Evolutionary conservation across 2,329 filamentous ascomycete genomes (phyloP).

Genomic region (Epichloe festucae): DNA sequence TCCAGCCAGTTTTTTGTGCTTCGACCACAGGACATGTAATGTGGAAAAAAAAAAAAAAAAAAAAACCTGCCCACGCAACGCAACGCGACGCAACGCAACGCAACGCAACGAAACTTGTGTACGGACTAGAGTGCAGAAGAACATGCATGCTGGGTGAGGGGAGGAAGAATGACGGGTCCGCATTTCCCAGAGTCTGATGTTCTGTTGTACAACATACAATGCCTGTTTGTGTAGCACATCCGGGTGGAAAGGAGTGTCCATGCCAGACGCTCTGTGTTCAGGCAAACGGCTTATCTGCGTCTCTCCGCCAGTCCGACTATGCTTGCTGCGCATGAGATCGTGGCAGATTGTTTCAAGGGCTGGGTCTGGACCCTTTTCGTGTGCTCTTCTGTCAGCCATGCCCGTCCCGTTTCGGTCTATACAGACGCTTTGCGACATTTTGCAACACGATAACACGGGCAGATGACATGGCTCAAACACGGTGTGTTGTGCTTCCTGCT

Average conservation of each 20-base stretch:
- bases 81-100: too few relatives aligned
- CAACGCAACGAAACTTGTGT: too few relatives aligned
- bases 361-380: neutral
- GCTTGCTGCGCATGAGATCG: neutral
- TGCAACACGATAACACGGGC: neutral
- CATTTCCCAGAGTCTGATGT: too few relatives aligned
- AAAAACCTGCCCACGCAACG: too few relatives aligned
- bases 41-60: too few relatives aligned
- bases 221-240: neutral
- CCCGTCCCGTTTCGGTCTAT: neutral
- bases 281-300: neutral
- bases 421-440: neutral
- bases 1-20: too few relatives aligned
- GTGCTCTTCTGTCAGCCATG: neutral
- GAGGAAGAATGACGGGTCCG: too few relatives aligned
- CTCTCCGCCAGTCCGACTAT: neutral
- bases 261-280: neutral
- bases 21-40: too few relatives aligned
- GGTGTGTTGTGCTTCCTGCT: neutral
- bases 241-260: neutral
- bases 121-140: too few relatives aligned
- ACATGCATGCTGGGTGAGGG: too few relatives aligned
- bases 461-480: neutral
- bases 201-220: neutral
- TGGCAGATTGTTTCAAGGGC: neutral